Percentiles rank a stretch among this genome's conserved stretches.
Conservation (phyloP, 2,329 filamentous ascomycete genomes). For the Arthrobotrys conoides region DNA sequence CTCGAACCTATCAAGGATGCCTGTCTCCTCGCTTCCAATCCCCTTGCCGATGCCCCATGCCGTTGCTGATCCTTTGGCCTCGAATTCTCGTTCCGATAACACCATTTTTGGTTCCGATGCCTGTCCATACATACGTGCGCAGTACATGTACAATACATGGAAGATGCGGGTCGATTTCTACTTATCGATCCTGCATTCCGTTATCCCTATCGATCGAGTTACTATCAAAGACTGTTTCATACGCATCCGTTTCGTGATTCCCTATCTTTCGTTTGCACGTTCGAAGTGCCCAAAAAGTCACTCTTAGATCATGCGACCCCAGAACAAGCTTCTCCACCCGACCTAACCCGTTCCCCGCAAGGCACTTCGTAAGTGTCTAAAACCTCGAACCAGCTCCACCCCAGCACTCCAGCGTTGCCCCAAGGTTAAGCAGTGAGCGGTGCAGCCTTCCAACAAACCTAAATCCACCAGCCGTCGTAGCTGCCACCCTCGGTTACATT, state of each 20-base stretch:
- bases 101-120: constrained; percentile 50
- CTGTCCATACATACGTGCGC: constrained; percentile 21
- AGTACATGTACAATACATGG: constrained; percentile 12
- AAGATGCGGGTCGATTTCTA: constrained; percentile 28
- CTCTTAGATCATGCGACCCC: constrained; percentile 28
- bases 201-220: constrained; percentile 39
- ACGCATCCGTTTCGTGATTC: constrained; percentile 19
- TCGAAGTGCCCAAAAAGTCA: constrained; percentile 3
- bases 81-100: constrained; percentile 48
- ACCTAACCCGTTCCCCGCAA: constrained; percentile 47
- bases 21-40: constrained; percentile 24
- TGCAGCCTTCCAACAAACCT: neutral
- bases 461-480: constrained; percentile 13
- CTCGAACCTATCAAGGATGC: constrained; percentile 32
- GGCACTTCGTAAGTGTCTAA: constrained; percentile 16
- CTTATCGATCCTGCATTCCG: constrained; percentile 21
- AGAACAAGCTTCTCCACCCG: constrained; percentile 44
- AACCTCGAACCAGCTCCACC: constrained; percentile 32
- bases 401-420: constrained; percentile 26
- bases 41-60: constrained; percentile 39
- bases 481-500: constrained; percentile 53
- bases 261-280: constrained; percentile 27
- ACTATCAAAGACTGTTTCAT: constrained; percentile 16
- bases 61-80: constrained; percentile 40
- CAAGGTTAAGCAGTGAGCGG: constrained; percentile 13